Conservation (phyloP, 106 monocot genomes). For the Dendrobium huoshanense region DNA sequence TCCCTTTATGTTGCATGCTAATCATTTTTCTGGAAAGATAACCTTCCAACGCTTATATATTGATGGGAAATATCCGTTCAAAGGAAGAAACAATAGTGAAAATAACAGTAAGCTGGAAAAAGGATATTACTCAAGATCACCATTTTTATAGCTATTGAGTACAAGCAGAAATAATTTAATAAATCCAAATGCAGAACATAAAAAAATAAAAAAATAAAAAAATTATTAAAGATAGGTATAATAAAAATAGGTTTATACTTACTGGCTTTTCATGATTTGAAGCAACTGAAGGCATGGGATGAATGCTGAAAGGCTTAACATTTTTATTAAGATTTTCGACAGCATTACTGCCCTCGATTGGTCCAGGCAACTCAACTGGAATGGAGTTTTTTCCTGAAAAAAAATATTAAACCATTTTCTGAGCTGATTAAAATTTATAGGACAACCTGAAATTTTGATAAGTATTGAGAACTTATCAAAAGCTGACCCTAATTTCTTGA, state of each 20-base stretch:
- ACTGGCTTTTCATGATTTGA: constrained; percentile 5
- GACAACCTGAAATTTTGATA: neutral
- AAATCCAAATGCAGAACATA: neutral
- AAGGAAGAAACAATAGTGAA: neutral
- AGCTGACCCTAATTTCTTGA: neutral
- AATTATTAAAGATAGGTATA: too few relatives aligned
- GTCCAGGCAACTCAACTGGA: constrained; percentile 5
- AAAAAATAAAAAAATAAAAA: neutral
- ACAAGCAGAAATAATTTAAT: neutral
- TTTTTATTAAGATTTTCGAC: constrained; percentile 8
- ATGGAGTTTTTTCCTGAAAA: constrained; percentile 10
- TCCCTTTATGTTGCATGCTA: too few relatives aligned
- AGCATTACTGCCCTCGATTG: neutral
- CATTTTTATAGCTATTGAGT: neutral
- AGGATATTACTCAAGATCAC: neutral
- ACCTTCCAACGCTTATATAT: neutral
- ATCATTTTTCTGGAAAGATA: too few relatives aligned
- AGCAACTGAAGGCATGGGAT: constrained; percentile 7
- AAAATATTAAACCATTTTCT: neutral
- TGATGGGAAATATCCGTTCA: neutral
- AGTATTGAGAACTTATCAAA: neutral
- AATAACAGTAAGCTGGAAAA: neutral
- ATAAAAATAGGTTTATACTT: neutral
- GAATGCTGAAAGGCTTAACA: constrained; percentile 4
- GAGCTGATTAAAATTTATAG: neutral